phyloP scores from a whole-genome alignment of 2,329 filamentous ascomycete genomes.

The Iodosphaeria phyllophila region DNA sequence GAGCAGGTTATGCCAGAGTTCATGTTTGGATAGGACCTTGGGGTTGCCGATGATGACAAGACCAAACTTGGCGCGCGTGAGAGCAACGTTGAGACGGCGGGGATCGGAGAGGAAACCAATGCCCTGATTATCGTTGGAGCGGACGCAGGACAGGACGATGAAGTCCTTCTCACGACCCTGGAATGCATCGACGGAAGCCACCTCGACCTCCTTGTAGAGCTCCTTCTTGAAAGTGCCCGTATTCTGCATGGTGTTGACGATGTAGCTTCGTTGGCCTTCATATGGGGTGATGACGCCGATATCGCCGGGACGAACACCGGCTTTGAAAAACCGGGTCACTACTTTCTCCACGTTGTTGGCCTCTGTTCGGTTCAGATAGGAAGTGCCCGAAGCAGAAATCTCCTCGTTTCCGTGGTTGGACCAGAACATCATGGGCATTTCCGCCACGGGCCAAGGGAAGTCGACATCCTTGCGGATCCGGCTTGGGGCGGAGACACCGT shows the following conservation, averaged over 20 bases:
- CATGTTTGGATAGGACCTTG: constrained; percentile 93
- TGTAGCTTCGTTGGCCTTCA: constrained; percentile 93
- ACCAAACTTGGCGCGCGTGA: constrained; percentile 93
- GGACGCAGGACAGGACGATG: constrained; percentile 92
- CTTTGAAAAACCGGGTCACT: constrained; percentile 96
- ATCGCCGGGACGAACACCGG: constrained; percentile 78
- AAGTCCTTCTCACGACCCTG: constrained; percentile 98
- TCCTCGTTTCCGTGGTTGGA: constrained; percentile 95
- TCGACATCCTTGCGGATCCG: constrained; percentile 84
- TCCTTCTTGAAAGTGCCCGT: constrained; percentile 97
- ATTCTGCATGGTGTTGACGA: constrained; percentile 98
- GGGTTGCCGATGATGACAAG: constrained; percentile 94
- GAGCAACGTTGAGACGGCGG: constrained; percentile 86
- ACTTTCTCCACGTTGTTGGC: constrained; percentile 97
- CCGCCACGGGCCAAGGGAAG: constrained; percentile 89
- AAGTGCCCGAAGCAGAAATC: constrained; percentile 93
- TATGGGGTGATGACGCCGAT: constrained; percentile 99
- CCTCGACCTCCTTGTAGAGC: constrained; percentile 94
- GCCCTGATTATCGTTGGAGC: constrained; percentile 96
- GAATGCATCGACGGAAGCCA: constrained; percentile 96
- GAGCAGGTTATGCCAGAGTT: constrained; percentile 88
- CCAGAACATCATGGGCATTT: constrained; percentile 99
- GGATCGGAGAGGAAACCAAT: constrained; percentile 98
- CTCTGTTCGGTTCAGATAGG: constrained; percentile 94
- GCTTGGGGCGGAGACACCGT: constrained; percentile 80